phyloP scores from a whole-genome alignment of 2,329 filamentous ascomycete genomes.

The Fusarium chlamydosporum region DNA sequence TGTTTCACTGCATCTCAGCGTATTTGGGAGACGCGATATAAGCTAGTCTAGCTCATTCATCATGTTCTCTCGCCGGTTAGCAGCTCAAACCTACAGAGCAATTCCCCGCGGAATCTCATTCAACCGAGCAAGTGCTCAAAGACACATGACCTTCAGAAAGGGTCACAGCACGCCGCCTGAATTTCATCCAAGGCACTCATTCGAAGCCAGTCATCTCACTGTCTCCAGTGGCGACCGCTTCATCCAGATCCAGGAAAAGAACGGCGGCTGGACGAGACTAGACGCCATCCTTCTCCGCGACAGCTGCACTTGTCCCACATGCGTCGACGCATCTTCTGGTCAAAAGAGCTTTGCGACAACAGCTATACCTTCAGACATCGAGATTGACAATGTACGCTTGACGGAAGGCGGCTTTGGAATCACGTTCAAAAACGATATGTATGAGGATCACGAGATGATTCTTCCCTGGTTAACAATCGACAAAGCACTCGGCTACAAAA shows the following conservation, averaged over 20 bases:
- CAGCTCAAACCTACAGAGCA: slow-evolving; percentile 30
- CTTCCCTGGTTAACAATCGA: slow-evolving; percentile 58
- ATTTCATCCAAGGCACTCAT: slow-evolving; percentile 29
- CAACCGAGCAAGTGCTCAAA: slow-evolving; percentile 42
- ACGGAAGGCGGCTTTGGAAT: slow-evolving; percentile 65
- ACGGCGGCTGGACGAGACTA: slow-evolving; percentile 47
- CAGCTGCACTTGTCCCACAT: slow-evolving; percentile 66
- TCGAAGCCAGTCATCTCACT: slow-evolving; percentile 34
- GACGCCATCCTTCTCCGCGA: slow-evolving; percentile 63
- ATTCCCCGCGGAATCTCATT: slow-evolving; percentile 14
- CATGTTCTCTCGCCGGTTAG: slow-evolving; percentile 38
- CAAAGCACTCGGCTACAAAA: slow-evolving; percentile 48
- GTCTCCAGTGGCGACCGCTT: slow-evolving; percentile 50
- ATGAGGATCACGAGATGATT: slow-evolving; percentile 53
- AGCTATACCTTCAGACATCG: slow-evolving; percentile 57
- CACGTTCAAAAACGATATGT: slow-evolving; percentile 69
- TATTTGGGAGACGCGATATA: not conserved
- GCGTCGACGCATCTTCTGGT: slow-evolving; percentile 70
- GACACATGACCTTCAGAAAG: slow-evolving; percentile 6
- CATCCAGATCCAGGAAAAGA: slow-evolving; percentile 48
- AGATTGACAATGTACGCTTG: slow-evolving; percentile 51
- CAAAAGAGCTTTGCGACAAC: slow-evolving; percentile 67
- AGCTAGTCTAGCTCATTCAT: not conserved
- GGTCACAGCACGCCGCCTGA: slow-evolving; percentile 18
- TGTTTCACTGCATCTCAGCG: not conserved